These are phyloP conservation scores for Aegilops umbellulata DNA, from an alignment of 176 grass and related monocot species.

Conservation along the genomic window DNA sequence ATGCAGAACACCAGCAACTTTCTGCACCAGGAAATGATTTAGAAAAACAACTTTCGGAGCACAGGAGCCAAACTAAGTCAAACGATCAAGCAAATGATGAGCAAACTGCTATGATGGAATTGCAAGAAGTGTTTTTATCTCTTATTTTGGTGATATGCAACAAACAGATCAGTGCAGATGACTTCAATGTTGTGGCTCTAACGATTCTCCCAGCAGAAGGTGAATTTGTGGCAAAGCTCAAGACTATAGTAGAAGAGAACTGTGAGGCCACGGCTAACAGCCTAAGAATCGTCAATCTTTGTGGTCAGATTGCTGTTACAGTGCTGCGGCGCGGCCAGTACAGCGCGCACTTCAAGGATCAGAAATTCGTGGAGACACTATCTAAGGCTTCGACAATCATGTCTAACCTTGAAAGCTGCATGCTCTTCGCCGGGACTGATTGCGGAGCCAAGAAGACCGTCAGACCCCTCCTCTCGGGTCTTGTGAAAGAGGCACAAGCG, in stretches of 20 bases:
- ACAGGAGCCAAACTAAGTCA: not conserved
- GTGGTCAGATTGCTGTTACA: not conserved
- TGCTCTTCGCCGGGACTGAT: not conserved
- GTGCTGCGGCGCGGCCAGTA: not conserved
- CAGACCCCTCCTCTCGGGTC: not conserved
- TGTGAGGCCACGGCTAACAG: not conserved
- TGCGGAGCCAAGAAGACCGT: not conserved
- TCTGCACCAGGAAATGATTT: not conserved
- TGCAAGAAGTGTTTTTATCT: not conserved
- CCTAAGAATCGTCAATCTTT: constrained; percentile 8
- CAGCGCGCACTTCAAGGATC: not conserved
- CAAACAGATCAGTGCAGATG: not conserved
- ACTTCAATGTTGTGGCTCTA: not conserved
- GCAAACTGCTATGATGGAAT: not conserved
- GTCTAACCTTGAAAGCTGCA: constrained; percentile 16
- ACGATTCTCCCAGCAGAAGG: not conserved
- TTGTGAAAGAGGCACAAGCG: not conserved
- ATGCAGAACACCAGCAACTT: not conserved
- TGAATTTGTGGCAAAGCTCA: not conserved
- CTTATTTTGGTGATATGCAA: not conserved
- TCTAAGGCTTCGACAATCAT: not conserved
- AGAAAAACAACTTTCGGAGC: not conserved
- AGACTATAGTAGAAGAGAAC: not conserved
- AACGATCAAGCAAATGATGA: not conserved
- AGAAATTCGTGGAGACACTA: not conserved